Conservation (phyloP, 2,329 filamentous ascomycete genomes). For the Knufia fluminis region DNA sequence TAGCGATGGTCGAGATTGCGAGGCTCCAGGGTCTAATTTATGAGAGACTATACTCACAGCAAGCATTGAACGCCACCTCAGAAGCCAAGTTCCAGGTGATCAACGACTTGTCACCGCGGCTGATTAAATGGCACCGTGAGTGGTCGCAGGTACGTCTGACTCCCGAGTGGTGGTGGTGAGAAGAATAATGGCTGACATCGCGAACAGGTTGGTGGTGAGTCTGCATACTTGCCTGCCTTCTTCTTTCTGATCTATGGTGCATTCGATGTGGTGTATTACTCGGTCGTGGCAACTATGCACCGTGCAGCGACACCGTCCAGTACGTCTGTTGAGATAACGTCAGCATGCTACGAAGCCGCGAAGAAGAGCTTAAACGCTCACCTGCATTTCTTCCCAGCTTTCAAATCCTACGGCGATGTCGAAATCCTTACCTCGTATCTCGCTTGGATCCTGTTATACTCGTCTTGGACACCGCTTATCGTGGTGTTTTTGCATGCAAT, state of each 20-base stretch:
- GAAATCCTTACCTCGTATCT: conserved; percentile 2
- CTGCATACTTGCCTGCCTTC: background rate
- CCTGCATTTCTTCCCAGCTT: conserved; percentile 24
- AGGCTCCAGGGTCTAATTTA: conserved; percentile 23
- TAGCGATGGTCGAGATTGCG: conserved; percentile 22
- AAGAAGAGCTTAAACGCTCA: conserved; percentile 24
- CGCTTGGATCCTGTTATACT: conserved; percentile 20
- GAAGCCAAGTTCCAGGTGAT: conserved; percentile 16
- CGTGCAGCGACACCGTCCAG: conserved; percentile 1
- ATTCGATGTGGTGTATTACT: conserved; percentile 8
- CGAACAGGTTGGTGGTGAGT: background rate
- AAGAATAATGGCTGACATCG: background rate
- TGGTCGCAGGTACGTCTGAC: conserved; percentile 18
- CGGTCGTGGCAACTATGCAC: conserved; percentile 3
- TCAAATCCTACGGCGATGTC: conserved; percentile 10
- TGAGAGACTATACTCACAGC: conserved; percentile 22
- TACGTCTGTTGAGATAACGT: conserved; percentile 6
- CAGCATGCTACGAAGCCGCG: conserved; percentile 23
- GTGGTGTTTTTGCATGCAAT: conserved; percentile 26
- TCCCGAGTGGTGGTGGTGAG: background rate
- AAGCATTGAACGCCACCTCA: conserved; percentile 16
- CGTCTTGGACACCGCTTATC: conserved; percentile 24
- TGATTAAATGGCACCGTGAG: conserved; percentile 22
- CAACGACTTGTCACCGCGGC: conserved; percentile 20
- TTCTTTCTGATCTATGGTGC: conserved; percentile 4